These are phyloP conservation scores for Colletotrichum horii DNA, from an alignment of 2,329 filamentous ascomycete genomes.

Conservation along the genomic window DNA sequence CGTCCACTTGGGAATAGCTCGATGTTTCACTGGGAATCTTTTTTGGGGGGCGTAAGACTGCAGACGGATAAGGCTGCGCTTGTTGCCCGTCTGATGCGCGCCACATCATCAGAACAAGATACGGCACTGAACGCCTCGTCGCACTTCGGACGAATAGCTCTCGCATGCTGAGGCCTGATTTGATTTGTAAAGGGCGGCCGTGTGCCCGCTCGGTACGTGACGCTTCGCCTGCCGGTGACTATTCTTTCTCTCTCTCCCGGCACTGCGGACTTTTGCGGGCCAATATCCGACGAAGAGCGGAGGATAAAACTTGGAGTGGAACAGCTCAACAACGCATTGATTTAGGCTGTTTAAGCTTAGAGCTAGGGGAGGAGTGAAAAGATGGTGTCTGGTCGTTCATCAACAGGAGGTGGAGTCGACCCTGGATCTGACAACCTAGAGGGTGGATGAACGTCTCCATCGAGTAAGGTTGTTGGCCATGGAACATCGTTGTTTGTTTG, in stretches of 20 bases:
- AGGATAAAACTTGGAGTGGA: not conserved
- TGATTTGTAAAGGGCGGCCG: constrained; percentile 18
- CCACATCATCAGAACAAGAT: constrained; percentile 11
- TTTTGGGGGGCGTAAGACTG: not conserved
- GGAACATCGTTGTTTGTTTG: not conserved
- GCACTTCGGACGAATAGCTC: constrained; percentile 4
- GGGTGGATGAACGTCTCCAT: not conserved
- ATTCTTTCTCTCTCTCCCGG: not conserved
- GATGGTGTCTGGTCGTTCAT: not conserved
- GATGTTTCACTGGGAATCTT: not conserved
- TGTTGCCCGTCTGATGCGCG: constrained; percentile 4
- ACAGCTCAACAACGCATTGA: not conserved
- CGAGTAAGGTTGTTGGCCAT: not conserved
- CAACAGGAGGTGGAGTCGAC: not conserved
- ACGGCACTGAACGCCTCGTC: not conserved
- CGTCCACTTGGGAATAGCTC: not conserved
- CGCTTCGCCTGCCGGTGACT: not conserved
- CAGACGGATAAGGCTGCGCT: constrained; percentile 21
- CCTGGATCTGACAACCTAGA: not conserved
- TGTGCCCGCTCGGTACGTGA: not conserved
- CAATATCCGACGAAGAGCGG: not conserved
- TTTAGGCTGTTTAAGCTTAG: not conserved
- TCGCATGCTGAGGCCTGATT: not conserved
- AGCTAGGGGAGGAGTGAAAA: not conserved
- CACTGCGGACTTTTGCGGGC: not conserved